Base-by-base conservation (phyloP, 805 yeast species). In the Candida ulmi region DNA sequence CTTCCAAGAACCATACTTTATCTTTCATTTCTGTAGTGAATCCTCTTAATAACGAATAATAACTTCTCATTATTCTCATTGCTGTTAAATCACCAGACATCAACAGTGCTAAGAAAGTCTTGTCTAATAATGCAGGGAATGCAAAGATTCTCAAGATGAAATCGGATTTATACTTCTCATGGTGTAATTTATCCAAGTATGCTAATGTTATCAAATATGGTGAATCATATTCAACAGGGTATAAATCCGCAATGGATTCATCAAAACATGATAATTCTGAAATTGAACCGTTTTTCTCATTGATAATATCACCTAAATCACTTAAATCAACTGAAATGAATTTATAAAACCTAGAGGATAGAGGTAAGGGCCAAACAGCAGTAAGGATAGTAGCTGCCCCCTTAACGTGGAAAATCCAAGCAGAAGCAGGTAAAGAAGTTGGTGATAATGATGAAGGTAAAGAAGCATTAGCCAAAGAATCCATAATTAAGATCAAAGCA, bases 341-440 rank as follows among this genome's bases (percentile, higher is more conserved):
- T 46, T 78, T 72, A 53, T 77, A 75, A 56, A 82, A 82, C 39
- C 83, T 61, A 3, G 88, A 81, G 12, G 72, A 69, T 34, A 78
- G 80, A 34, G 81, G 80, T 36, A 88, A 66, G 4, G 96, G 96
- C 88, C 96, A 88, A n/a, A 90, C 96, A 1, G 96, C 95, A 2
- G 96, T 85, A 37, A 91, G 68, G 39, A 91, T 91, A 0, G 97
- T 90, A 6, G 96, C 96, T 0, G 97, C 96, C 25, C 97, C 98
- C 51, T 93, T 85, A 11, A 91, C 96, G 55, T 91, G 97, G 68
- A 87, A 93, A 41, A 91, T 80, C 98, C 98, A 91, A 0, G 97
- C 95, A 4, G 93, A 80, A 2, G 97, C 90, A 1, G 96, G 95
- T 41, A 88, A 61, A 3, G 88, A 80, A 7, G 69, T 61, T 13